Evolutionary conservation across 1,284 basidiomycete species (phyloP).

Genomic region (Mycena sp.): DNA sequence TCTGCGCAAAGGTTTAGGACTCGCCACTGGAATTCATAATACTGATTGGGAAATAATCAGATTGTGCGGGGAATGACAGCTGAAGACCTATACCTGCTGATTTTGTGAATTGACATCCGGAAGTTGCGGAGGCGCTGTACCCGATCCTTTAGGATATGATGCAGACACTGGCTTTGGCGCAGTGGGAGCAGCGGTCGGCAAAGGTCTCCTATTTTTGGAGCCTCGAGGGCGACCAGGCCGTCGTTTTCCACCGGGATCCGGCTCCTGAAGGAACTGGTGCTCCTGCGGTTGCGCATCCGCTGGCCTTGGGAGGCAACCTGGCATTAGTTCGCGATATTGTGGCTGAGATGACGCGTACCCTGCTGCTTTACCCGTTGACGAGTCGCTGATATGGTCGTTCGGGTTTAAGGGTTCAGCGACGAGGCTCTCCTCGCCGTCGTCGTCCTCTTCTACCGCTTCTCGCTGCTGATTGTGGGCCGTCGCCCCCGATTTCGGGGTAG

Average conservation of each 20-base stretch:
- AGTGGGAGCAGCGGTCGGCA: conserved; percentile 42
- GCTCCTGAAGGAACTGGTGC: conserved; percentile 28
- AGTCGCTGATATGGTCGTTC: conserved; percentile 24
- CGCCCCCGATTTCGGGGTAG: conserved; percentile 45
- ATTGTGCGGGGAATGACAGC: not conserved
- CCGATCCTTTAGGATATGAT: conserved; percentile 5
- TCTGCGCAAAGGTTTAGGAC: conserved; percentile 82
- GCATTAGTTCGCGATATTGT: not conserved
- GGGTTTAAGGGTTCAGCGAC: conserved; percentile 72
- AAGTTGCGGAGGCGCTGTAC: conserved; percentile 45
- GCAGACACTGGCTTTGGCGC: conserved; percentile 19
- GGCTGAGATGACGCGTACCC: conserved; percentile 4
- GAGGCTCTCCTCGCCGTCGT: conserved; percentile 68
- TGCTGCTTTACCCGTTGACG: conserved; percentile 1
- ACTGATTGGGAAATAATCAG: conserved; percentile 46
- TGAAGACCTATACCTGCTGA: conserved; percentile 48
- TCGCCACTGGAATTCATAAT: conserved; percentile 87
- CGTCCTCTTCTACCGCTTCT: conserved; percentile 71
- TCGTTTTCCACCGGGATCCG: conserved; percentile 59
- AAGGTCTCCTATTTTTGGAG: conserved; percentile 72
- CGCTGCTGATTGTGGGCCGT: conserved; percentile 44
- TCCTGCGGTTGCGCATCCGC: conserved; percentile 14
- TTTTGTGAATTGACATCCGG: conserved; percentile 70
- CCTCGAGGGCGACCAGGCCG: conserved; percentile 77
- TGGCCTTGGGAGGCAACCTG: not conserved